Evolutionary conservation across 306 rosid species (phyloP), one percentile per base, ranked within the genome.

Genomic region (Datisca glomerata): DNA sequence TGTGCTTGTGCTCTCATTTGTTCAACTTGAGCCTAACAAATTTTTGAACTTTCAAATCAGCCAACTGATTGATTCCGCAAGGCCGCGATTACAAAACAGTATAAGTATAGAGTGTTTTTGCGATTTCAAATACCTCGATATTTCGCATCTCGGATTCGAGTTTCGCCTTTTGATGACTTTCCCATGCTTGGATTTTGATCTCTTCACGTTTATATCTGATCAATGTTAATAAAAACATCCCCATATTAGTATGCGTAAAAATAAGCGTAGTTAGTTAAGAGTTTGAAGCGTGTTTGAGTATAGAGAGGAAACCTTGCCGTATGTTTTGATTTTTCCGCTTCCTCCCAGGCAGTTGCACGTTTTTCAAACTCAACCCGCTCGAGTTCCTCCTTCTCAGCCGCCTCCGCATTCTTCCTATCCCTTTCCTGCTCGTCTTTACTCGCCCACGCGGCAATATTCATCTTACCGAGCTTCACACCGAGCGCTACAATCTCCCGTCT

Each of bases 181-280:
- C 97, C 97, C 97, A 87, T 18, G 89, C 89, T 67, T 87, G 89
- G 62, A 87, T 83, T 74, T 72, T 56, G 81, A 87, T 87, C 57
- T 87, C 97, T 47, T 83, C 89, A 0, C 97, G 93, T 66, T 74
- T 87, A 58, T 34, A 77, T 58, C 97, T 87, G 73, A 50, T 21
- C 34, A 71, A 45, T 41, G 19, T 55, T 19, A 18, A 55, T 41
- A 49, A 24, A 21, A 6, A 14, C 54, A 37, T 51, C 12, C 17
- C 49, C 24, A 42, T 20, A 35, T 60, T 47, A 65, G 41, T 11
- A 51, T 37, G 21, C 36, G 9, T 12, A 31, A 31, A 31, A 31
- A 4, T 18, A 43, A 43, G 18, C 52, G 17, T 13, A 11, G 28
- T 18, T 0, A 25, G 31, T 3, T 3, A 3, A 20, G 17, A 37